These are phyloP conservation scores for Salix purpurea DNA, from an alignment of 345 rosid genomes.

Conservation along the genomic window DNA sequence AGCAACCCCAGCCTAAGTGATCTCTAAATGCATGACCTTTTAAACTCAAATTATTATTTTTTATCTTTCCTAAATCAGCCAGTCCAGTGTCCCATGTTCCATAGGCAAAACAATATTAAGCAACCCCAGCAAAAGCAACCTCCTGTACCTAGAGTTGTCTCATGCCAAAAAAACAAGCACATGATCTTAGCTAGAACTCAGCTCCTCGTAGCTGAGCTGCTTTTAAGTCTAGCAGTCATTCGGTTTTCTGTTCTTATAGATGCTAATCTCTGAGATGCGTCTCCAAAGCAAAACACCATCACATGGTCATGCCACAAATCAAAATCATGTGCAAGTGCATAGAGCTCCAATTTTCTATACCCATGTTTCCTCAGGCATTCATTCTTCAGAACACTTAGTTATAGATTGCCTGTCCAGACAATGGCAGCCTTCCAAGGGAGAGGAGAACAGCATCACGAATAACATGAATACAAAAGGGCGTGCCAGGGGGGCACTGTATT, in stretches of 20 bases:
- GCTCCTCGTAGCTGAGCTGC: conserved; percentile 2
- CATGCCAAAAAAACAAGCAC: conserved; percentile 14
- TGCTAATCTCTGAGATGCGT: background rate
- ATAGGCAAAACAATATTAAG: background rate
- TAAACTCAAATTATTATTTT: no score
- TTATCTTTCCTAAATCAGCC: no score
- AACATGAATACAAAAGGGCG: background rate
- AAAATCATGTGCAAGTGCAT: background rate
- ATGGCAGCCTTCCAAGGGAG: background rate
- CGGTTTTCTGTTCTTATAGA: background rate
- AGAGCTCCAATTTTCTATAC: background rate
- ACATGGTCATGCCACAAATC: background rate
- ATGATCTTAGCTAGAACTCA: conserved; percentile 10
- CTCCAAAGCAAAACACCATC: background rate
- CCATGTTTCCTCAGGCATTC: background rate
- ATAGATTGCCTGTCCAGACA: background rate
- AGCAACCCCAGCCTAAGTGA: no score
- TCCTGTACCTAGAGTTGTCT: conserved; percentile 10
- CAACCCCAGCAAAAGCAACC: background rate
- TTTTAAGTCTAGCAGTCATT: background rate
- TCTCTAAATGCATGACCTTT: no score
- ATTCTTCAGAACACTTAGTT: background rate
- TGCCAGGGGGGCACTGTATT: background rate
- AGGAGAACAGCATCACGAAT: background rate
- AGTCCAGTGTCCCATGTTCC: no score